Conservation (phyloP, 2,329 filamentous ascomycete genomes). For the Paecilomyces formosus region DNA sequence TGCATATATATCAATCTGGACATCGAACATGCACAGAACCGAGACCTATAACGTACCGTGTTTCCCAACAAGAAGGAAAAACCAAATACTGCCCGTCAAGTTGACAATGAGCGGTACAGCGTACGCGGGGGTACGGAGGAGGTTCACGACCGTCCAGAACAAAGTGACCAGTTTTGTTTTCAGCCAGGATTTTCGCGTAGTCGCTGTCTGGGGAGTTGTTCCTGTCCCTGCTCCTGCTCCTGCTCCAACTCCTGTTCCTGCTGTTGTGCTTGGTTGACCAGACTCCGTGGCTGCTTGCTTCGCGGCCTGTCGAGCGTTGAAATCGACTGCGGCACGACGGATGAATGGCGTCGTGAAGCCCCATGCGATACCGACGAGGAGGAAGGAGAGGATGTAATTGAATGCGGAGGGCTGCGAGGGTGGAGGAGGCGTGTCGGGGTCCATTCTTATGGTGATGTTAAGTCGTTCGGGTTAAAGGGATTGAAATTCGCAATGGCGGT, state of each 20-base stretch:
- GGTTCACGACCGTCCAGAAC: conserved; percentile 68
- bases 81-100: conserved; percentile 90
- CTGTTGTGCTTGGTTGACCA: conserved; percentile 24
- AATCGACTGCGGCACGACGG: conserved; percentile 70
- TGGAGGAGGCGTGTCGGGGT: conserved; percentile 20
- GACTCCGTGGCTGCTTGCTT: conserved; percentile 40
- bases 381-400: conserved; percentile 82
- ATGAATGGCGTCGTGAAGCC: conserved; percentile 91
- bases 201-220: neutral
- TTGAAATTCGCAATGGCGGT: neutral
- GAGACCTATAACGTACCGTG: conserved; percentile 57
- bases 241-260: conserved; percentile 13
- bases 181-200: conserved; percentile 44
- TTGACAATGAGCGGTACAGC: conserved; percentile 79
- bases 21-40: neutral
- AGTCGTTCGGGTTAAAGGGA: neutral
- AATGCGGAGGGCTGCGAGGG: conserved; percentile 39
- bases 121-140: conserved; percentile 75
- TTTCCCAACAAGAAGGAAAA: conserved; percentile 87
- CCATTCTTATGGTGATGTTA: conserved; percentile 15
- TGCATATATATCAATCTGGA: neutral
- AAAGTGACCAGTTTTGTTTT: conserved; percentile 56
- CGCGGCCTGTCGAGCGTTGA: conserved; percentile 50
- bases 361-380: conserved; percentile 88
- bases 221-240: conserved; percentile 27